Base-by-base conservation (phyloP, 2,329 filamentous ascomycete genomes). In the Claviceps sp. region DNA sequence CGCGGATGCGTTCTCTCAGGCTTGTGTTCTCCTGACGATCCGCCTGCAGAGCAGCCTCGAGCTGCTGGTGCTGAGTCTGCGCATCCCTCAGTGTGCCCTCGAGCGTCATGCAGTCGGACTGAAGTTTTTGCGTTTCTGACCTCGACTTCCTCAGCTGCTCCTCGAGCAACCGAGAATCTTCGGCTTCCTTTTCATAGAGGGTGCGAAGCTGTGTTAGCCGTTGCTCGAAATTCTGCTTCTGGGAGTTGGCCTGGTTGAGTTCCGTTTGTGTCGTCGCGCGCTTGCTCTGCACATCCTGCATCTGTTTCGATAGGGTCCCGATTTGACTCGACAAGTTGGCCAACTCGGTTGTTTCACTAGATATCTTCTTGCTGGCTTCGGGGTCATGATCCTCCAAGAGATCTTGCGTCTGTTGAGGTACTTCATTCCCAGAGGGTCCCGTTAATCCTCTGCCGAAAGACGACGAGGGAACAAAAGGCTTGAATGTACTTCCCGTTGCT, bases 271-370 rank as follows among this genome's bases (percentile, higher is more conserved):
- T 85, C 2, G 81, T 80, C 5, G 74, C 78, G 56, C 89, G 85
- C 69, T 95, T 91, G 38, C 77, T 81, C 65, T 95, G 89, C 1
- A 95, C 85, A 59, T 91, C 89, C 64, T 95, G 89, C 82, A 95
- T 95, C 70, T 98, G 89, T 63, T 85, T 94, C 0, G 90, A 86
- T 52, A 98, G 71, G 2, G 87, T 91, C 37, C 89, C 84, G 57
- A 98, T 89, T 67, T 97, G 93, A 65, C 95, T 97, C 1, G 91
- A 96, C 59, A 98, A 76, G 64, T 98, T 97, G 50, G 90, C 93
- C 53, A 98, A 76, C 66, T 98, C 93, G 0, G 87, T 85, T 2
- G 90, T 93, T 64, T 98, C 93, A 57, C 83, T 85, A 0, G 86
- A 93, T 26, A 97, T 73, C 65, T 87, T 94, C 67, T 86, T 93